Evolutionary conservation across 2,329 filamentous ascomycete species (phyloP).

Genomic region (Nannizzia gypsea): DNA sequence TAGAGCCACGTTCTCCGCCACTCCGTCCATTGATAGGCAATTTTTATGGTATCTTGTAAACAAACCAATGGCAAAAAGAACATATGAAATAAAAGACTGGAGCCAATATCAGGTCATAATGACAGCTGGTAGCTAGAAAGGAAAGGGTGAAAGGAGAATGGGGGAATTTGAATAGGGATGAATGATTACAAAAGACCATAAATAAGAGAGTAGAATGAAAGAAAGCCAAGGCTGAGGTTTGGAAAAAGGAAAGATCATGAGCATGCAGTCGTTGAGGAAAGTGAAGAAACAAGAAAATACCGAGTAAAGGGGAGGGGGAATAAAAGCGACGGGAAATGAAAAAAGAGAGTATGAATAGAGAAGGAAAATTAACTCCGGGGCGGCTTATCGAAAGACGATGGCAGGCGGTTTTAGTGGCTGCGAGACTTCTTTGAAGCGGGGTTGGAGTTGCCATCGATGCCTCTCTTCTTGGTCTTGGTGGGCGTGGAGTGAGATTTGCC

Average conservation of each 20-base stretch:
- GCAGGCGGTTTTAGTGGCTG: constrained; percentile 3
- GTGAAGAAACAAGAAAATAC: background rate
- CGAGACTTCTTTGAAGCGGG: constrained; percentile 9
- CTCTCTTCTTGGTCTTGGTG: constrained; percentile 26
- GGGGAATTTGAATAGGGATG: no score
- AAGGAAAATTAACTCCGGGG: background rate
- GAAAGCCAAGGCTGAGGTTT: background rate
- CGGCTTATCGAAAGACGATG: background rate
- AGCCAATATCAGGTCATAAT: background rate
- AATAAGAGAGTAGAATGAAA: constrained; percentile 6
- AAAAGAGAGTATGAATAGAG: background rate
- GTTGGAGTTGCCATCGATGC: background rate
- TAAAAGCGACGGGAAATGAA: background rate
- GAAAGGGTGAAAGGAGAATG: background rate
- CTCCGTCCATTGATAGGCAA: background rate
- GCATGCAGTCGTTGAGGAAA: constrained; percentile 5
- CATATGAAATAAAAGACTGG: background rate
- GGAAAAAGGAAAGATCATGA: constrained; percentile 4
- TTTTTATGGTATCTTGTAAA: background rate
- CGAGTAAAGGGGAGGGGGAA: background rate
- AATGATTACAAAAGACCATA: constrained; percentile 7
- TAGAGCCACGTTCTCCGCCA: background rate
- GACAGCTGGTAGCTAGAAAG: constrained; percentile 6
- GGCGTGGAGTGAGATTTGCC: constrained; percentile 20
- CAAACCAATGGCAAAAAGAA: background rate